Evolutionary conservation across 108 stramenopile species (phyloP), one percentile per base, ranked within the genome.

Genomic region (Stephanodiscus triporus): DNA sequence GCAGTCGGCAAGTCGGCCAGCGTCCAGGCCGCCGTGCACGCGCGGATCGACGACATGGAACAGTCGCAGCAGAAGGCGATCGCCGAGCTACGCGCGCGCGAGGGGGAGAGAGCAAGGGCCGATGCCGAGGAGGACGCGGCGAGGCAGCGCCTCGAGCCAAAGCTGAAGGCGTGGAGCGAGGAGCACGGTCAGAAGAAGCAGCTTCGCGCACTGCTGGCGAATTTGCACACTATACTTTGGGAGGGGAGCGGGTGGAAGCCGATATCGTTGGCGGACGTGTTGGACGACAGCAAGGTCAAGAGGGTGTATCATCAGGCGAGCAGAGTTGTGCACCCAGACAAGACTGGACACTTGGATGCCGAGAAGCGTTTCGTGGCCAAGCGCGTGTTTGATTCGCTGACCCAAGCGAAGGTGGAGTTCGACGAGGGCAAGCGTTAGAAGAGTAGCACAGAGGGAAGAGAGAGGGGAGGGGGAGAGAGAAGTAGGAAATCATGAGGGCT

Each of bases 171-270:
- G 6, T 97, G 97, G 97, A 75, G 77, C 19, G 90, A 94, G 72
- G 97, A 95, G 67, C 90, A 96, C 68, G 97, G 97, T 6, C 91
- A 97, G 76, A 97, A 96, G 87, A 92, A 97, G 60, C 97, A 96
- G 67, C 67, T 99, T 20, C 84, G 96, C n/a, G 97, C 97, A 1
- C 76, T 99, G 23, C 85, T 99, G 75, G 90, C 88, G n/a, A 92
- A 91, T 68, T 87, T 99, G 83, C 96, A 99, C 74, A 94, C 87
- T n/a, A 94, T 99, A 20, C 75, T 98, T 37, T 96, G 96, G 94
- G 82, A 84, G 37, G 96, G 82, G 32, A 73, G 85, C 23, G 88
- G 91, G 14, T 99, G 98, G 98, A 97, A 97, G 66, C 82, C 82
- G 9, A 66, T 97, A n/a, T 85, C 73, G 16, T 84, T 99, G 78